These are phyloP conservation scores for Candida multigemmis DNA, from an alignment of 805 yeast species.

Conservation along the genomic window DNA sequence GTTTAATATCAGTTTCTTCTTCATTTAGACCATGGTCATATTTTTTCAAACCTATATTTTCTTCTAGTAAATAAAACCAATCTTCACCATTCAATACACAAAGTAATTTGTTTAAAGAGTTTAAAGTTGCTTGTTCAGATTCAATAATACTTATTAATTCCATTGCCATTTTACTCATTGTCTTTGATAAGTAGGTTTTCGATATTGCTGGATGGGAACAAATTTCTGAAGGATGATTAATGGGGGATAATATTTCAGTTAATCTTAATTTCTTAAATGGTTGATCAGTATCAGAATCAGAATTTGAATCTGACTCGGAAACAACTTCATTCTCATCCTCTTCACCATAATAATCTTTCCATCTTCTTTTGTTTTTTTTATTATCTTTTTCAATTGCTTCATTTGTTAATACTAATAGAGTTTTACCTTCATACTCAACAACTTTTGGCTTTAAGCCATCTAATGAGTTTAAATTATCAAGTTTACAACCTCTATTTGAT, in stretches of 20 bases:
- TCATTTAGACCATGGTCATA: conserved; percentile 55
- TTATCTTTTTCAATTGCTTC: conserved; percentile 20
- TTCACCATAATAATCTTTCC: conserved; percentile 20
- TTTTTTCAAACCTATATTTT: conserved; percentile 53
- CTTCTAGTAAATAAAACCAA: conserved; percentile 56
- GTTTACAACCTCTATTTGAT: conserved; percentile 25
- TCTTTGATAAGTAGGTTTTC: conserved; percentile 48
- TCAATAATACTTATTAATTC: conserved; percentile 75
- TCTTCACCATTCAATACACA: conserved; percentile 84
- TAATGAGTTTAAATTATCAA: conserved; percentile 8
- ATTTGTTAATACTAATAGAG: conserved; percentile 27
- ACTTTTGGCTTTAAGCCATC: conserved; percentile 19
- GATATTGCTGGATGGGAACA: conserved; percentile 61
- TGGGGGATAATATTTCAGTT: conserved; percentile 59
- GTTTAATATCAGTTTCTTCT: conserved; percentile 6
- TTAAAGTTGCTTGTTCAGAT: conserved; percentile 72
- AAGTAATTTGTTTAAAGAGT: conserved; percentile 60
- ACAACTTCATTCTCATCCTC: conserved; percentile 6
- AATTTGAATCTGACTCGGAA: conserved; percentile 6
- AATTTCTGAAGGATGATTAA: conserved; percentile 73
- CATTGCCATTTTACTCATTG: conserved; percentile 48
- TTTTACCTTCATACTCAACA: conserved; percentile 28
- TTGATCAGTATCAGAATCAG: conserved; percentile 11
- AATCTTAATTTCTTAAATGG: conserved; percentile 21
- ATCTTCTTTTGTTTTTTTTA: conserved; percentile 22